Evolutionary conservation across 371 early-diverging fungal genomes (phyloP).

Genomic region (Rhizopus arrhizus): DNA sequence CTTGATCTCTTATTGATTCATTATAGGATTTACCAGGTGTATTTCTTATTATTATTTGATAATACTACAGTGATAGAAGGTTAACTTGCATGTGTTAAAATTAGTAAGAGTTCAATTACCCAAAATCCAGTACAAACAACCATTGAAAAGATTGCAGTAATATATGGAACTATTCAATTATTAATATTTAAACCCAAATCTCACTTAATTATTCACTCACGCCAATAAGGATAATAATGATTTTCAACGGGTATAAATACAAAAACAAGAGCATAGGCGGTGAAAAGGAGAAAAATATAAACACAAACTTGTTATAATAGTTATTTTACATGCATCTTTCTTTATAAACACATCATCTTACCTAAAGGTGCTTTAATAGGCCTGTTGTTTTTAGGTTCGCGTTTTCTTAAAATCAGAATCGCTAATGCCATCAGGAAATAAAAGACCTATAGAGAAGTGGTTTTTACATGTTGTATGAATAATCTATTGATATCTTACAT

Average conservation of each 20-base stretch:
- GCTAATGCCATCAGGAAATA: constrained; percentile 40
- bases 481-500: constrained; percentile 19
- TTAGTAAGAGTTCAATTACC: constrained; percentile 26
- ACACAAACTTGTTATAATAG: constrained; percentile 26
- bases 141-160: constrained; percentile 37
- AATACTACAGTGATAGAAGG: constrained; percentile 26
- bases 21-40: constrained; percentile 48
- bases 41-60: constrained; percentile 40
- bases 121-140: constrained; percentile 35
- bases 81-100: not conserved
- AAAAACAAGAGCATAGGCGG: constrained; percentile 43
- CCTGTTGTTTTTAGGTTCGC: constrained; percentile 38
- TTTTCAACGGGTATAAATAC: constrained; percentile 48
- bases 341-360: constrained; percentile 9
- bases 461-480: not conserved
- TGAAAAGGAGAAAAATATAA: constrained; percentile 30
- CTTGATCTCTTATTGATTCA: constrained; percentile 36
- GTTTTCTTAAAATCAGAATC: constrained; percentile 37
- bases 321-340: not conserved
- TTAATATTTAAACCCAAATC: not conserved
- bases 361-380: constrained; percentile 40
- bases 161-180: constrained; percentile 38
- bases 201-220: constrained; percentile 24
- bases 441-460: constrained; percentile 28
- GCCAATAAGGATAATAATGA: constrained; percentile 46